Evolutionary conservation across 1,139 yeast species (phyloP).

Genomic region (Nakaseomyces delphensis): DNA sequence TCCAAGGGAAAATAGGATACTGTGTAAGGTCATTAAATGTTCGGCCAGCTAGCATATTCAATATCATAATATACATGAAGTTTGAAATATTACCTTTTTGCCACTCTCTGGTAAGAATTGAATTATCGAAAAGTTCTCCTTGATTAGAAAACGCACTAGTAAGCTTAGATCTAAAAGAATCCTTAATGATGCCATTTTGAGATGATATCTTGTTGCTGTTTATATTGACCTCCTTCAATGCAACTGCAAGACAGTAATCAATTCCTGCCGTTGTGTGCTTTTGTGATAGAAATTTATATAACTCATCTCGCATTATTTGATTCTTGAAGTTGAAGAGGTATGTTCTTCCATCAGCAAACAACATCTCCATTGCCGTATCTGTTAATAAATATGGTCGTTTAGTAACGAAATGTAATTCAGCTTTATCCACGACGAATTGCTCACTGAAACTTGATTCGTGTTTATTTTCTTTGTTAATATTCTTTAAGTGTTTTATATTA

Average conservation of each 20-base stretch:
- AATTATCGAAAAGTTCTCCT: slow-evolving; percentile 30
- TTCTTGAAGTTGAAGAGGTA: slow-evolving; percentile 36
- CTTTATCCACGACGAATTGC: neutral
- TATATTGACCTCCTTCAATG: slow-evolving; percentile 12
- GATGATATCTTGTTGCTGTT: slow-evolving; percentile 21
- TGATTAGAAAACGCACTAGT: slow-evolving; percentile 36
- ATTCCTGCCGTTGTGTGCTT: slow-evolving; percentile 36
- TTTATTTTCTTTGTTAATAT: slow-evolving; percentile 10
- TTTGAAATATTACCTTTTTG: slow-evolving; percentile 66
- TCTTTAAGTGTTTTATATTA: slow-evolving; percentile 50
- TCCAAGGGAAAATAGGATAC: slow-evolving; percentile 89
- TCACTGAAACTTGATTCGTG: slow-evolving; percentile 47
- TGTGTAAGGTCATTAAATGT: slow-evolving; percentile 82
- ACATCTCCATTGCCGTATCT: slow-evolving; percentile 71
- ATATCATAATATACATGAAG: slow-evolving; percentile 66
- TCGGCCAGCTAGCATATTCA: slow-evolving; percentile 78
- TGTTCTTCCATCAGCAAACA: slow-evolving; percentile 64
- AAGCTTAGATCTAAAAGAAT: slow-evolving; percentile 33
- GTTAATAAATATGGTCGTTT: slow-evolving; percentile 66
- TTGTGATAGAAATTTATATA: slow-evolving; percentile 42
- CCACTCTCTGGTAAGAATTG: slow-evolving; percentile 62
- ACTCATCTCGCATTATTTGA: slow-evolving; percentile 45
- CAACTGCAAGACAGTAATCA: slow-evolving; percentile 37
- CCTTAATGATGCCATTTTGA: slow-evolving; percentile 28
- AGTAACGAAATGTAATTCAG: slow-evolving; percentile 46